phyloP scores from a whole-genome alignment of 306 rosid species.

The Delonix regia region DNA sequence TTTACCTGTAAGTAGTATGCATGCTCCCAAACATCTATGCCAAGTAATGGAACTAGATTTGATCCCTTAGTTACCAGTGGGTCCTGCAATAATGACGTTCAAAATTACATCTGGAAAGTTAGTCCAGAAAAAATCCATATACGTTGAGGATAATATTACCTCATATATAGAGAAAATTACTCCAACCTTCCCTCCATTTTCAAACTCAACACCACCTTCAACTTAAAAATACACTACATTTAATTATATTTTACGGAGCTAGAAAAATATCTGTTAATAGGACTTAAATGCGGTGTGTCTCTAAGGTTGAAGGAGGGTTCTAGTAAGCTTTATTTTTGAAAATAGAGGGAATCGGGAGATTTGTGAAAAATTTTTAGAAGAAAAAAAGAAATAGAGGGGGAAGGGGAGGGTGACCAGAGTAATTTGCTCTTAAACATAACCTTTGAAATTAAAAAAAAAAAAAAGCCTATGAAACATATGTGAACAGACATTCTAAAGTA shows the following conservation, averaged over 20 bases:
- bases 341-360: not conserved
- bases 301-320: not conserved
- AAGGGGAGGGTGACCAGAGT: not conserved
- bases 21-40: constrained; percentile 99
- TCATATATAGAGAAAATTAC: not conserved
- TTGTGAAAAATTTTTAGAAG: not conserved
- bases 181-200: constrained; percentile 2
- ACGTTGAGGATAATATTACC: constrained; percentile 1
- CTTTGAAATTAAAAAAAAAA: not conserved
- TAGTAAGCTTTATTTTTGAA: not conserved
- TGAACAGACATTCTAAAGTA: not conserved
- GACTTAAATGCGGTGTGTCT: not conserved
- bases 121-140: constrained; percentile 16
- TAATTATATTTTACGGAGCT: not conserved
- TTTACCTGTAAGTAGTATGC: constrained; percentile 96
- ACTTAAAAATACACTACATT: not conserved
- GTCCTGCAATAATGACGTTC: constrained; percentile 64
- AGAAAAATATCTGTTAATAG: not conserved
- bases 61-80: constrained; percentile 91
- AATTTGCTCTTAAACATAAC: not conserved
- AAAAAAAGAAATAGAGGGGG: not conserved
- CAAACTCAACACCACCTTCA: not conserved
- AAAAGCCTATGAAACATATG: not conserved
- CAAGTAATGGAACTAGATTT: constrained; percentile 85
- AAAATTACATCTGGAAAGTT: constrained; percentile 34